Evolutionary conservation across 108 stramenopile species (phyloP).

Genomic region (Chaetoceros tenuissimus): DNA sequence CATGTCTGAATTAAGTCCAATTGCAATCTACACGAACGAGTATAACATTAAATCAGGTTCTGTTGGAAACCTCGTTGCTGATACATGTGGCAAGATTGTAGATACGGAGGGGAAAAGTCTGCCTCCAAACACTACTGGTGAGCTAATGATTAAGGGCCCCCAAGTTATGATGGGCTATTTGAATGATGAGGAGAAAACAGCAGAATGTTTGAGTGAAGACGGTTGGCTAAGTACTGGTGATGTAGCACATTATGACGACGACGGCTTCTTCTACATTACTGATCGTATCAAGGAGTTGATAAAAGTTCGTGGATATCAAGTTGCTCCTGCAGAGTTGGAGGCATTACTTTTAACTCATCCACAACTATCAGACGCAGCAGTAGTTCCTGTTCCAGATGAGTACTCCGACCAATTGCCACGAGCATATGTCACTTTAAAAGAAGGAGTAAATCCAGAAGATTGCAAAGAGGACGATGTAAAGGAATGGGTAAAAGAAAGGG

Average conservation of each 20-base stretch:
- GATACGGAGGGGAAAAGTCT: conserved; percentile 65
- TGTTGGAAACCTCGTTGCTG: conserved; percentile 61
- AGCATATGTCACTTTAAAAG: conserved; percentile 75
- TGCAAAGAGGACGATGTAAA: conserved; percentile 54
- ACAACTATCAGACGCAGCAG: conserved; percentile 76
- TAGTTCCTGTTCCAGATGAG: conserved; percentile 75
- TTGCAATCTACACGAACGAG: conserved; percentile 62
- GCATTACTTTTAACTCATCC: conserved; percentile 75
- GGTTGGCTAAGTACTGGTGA: conserved; percentile 89
- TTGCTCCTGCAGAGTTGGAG: conserved; percentile 93
- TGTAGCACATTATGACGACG: conserved; percentile 77
- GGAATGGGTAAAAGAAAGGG: conserved; percentile 75
- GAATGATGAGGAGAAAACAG: conserved; percentile 69
- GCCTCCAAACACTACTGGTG: conserved; percentile 61
- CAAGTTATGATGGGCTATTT: conserved; percentile 86
- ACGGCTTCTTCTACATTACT: conserved; percentile 79
- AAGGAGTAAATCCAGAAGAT: conserved; percentile 18
- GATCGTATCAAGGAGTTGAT: conserved; percentile 93
- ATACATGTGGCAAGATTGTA: conserved; percentile 68
- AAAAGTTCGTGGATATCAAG: conserved; percentile 88
- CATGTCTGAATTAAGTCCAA: conserved; percentile 74
- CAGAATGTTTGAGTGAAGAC: conserved; percentile 55
- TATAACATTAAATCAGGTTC: conserved; percentile 38
- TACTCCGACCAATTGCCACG: conserved; percentile 77
- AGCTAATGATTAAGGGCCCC: conserved; percentile 74